Evolutionary conservation across 768 basidiomycete species (phyloP), one percentile per base, ranked within the genome.

Genomic region (Suillus variegatus): DNA sequence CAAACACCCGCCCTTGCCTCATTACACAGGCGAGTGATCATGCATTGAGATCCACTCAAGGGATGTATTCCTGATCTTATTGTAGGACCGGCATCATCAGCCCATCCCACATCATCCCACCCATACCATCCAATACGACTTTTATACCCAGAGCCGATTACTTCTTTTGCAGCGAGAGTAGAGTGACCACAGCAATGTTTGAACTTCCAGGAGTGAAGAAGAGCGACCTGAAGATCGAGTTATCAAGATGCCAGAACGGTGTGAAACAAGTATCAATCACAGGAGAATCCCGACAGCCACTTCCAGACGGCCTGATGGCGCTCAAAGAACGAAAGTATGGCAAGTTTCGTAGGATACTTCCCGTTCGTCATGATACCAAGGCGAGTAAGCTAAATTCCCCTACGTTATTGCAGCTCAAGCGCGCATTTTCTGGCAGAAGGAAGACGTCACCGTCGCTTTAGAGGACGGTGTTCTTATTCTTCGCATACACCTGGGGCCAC

Each of bases 201-300:
- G 90, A 92, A 76, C 79, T 92, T 38, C 91, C 91, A 4, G 91
- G 91, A 51, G 79, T 91, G 72, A 83, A 82, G 71, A 84, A 80
- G 67, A 74, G 74, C 67, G 86, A 90, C 70, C 69, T 92, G 61
- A 82, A 76, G 66, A 80, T 92, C 76, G 82, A 81, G 60, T 82
- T 93, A 63, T 83, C 84, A 60, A 87, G 84, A 66, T 87, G 86
- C 72, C 84, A 85, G 79, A 91, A 86, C 68, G 82, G 86, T 66
- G 82, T 86, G 67, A 88, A 82, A 71, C 87, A 89, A 70, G 77
- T 92, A 69, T 82, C 81, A 58, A 81, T 92, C 62, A 73, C 78
- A 25, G 90, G 88, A 46, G 71, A 75, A 68, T 77, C 75, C 56
- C 69, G 76, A 44, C 77, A 86, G 13, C 75, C 75, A 32, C 80